Base-by-base conservation (phyloP, 257 asterid species). In the Fraxinus cuspidata region DNA sequence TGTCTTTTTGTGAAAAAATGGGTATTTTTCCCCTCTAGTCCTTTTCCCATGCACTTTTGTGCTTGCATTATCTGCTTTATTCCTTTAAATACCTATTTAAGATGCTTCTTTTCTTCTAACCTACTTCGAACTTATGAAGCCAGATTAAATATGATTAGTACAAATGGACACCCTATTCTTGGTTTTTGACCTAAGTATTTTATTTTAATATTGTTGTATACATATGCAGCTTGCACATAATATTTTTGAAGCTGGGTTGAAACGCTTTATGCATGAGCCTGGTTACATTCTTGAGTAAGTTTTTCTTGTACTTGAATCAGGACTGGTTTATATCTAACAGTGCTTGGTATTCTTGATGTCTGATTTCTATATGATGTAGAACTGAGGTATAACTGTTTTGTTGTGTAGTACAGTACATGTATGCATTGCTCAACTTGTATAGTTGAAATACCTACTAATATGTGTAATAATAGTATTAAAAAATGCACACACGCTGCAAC, bases 231-330 rank as follows among this genome's bases (percentile, higher is more conserved):
- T 93, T 76, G 99, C 98, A 35, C 97, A 89, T 91, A 93, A 87
- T 80, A 89, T 92, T 78, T 96, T 87, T 85, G 99, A 96, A 89
- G 97, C 91, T 11, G 99, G 99, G 71, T 79, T 93, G 77, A 93
- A 93, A 82, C 92, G 94, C 72, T 96, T 91, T 82, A 96, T 96
- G 99, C 98, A 96, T 68, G 98, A 93, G 83, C 97, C 99, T 76
- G 91, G 94, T 66, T 96, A 96, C 83, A 93, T 96, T 82, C 96
- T 96, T 60, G 99, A 96, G 99, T 96, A 84, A 88, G 98, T 86
- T 70, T 82, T 75, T 80, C 80, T 63, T 19, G 72, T 71, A 35
- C 76, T 64, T 68, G n/a, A 32, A 65, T 18, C 63, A 71, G 67
- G 31, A 37, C 49, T 79, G 5, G 53, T 72, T 75, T 71, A 44